Evolutionary conservation across 345 rosid species (phyloP).

Genomic region (Linum lewisii): DNA sequence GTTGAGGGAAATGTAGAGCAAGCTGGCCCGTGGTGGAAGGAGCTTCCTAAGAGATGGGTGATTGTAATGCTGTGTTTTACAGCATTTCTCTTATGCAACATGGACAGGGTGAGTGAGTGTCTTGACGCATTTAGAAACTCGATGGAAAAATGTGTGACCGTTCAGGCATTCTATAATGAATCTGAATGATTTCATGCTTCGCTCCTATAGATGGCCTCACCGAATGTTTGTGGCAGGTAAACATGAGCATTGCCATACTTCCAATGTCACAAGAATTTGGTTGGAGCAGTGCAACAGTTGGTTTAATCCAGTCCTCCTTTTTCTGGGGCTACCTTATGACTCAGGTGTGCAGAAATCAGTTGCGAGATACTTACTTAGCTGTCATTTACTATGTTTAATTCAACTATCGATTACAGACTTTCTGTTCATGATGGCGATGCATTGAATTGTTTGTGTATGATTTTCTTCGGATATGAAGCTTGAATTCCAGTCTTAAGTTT

Average conservation of each 20-base stretch:
- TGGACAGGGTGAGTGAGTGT: slow-evolving; percentile 92
- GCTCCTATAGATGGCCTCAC: slow-evolving; percentile 7
- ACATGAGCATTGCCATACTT: slow-evolving; percentile 97
- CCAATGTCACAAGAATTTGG: slow-evolving; percentile 92
- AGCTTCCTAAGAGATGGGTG: slow-evolving; percentile 81
- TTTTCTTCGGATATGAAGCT: background rate
- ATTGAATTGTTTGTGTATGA: too few species aligned
- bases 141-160: background rate
- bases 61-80: slow-evolving; percentile 78
- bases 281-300: slow-evolving; percentile 96
- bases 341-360: slow-evolving; percentile 41
- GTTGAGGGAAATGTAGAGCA: slow-evolving; percentile 37
- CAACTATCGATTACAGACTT: background rate
- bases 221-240: slow-evolving; percentile 48
- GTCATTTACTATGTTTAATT: background rate
- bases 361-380: slow-evolving; percentile 1
- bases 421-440: too few species aligned
- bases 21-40: slow-evolving; percentile 64
- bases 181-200: background rate
- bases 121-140: background rate
- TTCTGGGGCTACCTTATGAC: slow-evolving; percentile 98
- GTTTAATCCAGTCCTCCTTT: slow-evolving; percentile 94
- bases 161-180: background rate
- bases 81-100: slow-evolving; percentile 82
- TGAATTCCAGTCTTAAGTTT: background rate